phyloP scores from a whole-genome alignment of 306 rosid species.

The Delonix regia region DNA sequence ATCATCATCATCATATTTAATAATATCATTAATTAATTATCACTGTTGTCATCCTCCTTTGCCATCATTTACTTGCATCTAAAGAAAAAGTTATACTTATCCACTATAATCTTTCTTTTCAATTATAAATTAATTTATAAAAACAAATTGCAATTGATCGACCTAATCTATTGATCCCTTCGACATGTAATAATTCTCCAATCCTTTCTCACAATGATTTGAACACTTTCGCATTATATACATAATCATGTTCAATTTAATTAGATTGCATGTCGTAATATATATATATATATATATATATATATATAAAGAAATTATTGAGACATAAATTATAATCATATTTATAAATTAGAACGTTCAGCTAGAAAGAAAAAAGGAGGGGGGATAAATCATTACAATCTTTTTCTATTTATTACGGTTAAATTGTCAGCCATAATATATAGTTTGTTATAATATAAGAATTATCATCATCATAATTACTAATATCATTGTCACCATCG shows the following conservation, averaged over 20 bases:
- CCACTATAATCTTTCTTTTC: not conserved
- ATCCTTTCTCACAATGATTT: too few species aligned
- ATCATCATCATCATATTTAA: not conserved
- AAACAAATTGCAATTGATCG: too few species aligned
- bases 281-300: too few species aligned
- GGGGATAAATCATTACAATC: not conserved
- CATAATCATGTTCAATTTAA: too few species aligned
- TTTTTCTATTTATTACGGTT: not conserved
- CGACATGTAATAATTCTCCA: too few species aligned
- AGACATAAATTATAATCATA: not conserved
- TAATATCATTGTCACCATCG: not conserved
- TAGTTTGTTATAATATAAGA: not conserved
- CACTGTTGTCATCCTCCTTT: not conserved
- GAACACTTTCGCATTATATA: too few species aligned
- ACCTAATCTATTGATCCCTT: too few species aligned
- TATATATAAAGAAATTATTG: too few species aligned
- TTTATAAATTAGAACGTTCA: not conserved
- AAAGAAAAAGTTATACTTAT: not conserved
- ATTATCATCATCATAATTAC: not conserved
- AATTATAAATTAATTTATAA: not conserved
- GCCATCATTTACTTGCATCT: not conserved
- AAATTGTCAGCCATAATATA: not conserved
- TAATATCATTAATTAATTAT: constrained; percentile 8
- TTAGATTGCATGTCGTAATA: too few species aligned
- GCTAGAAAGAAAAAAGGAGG: not conserved